phyloP scores from a whole-genome alignment of 2,329 filamentous ascomycete species.

The Colletotrichum scovillei region DNA sequence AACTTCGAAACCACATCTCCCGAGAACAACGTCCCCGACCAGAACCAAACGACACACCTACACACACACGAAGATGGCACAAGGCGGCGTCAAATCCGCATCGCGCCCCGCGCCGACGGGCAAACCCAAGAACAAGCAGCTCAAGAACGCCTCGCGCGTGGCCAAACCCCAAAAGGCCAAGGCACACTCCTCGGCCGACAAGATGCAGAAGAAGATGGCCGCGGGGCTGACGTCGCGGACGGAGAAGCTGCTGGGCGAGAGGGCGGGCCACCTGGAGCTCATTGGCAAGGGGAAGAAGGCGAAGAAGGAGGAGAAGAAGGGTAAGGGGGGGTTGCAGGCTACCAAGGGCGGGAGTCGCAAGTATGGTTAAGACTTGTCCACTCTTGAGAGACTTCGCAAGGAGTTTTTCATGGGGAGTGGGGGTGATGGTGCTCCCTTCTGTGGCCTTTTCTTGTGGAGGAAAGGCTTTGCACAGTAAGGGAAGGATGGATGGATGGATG shows the following conservation, averaged over 20 bases:
- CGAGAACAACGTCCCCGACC: background rate
- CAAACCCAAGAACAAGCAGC: constrained; percentile 45
- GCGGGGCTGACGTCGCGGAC: constrained; percentile 65
- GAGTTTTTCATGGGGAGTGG: no score
- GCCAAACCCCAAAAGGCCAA: constrained; percentile 61
- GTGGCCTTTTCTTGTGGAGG: no score
- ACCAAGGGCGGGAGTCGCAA: constrained; percentile 63
- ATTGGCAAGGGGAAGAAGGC: constrained; percentile 67
- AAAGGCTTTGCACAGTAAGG: background rate
- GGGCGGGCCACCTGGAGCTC: constrained; percentile 69
- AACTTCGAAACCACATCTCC: background rate
- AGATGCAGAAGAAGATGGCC: constrained; percentile 65
- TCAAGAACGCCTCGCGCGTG: constrained; percentile 56
- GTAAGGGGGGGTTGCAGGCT: constrained; percentile 30
- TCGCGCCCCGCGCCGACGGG: constrained; percentile 53
- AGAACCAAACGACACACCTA: background rate
- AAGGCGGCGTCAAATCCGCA: constrained; percentile 64
- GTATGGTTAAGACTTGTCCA: constrained; percentile 59
- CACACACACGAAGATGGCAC: constrained; percentile 57
- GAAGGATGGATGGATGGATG: no score
- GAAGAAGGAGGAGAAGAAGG: constrained; percentile 48
- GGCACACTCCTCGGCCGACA: constrained; percentile 58
- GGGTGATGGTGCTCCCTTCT: no score
- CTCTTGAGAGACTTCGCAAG: background rate
- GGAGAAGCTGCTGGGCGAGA: constrained; percentile 68